These are phyloP conservation scores for Pulveroboletus sp. DNA, from an alignment of 768 basidiomycete species.

Conservation along the genomic window DNA sequence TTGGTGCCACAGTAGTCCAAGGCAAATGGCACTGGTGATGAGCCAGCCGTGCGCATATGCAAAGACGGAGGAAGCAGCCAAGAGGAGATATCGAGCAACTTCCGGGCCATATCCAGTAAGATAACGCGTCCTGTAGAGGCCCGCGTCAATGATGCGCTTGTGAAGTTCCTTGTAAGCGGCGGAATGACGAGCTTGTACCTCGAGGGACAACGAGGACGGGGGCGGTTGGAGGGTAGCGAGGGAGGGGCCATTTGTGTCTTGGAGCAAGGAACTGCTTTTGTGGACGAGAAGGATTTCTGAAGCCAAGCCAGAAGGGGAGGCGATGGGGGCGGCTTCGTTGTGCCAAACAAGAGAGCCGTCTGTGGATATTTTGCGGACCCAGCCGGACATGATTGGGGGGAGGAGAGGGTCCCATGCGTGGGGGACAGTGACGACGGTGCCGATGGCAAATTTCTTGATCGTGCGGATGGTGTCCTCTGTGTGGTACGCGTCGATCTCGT, in stretches of 20 bases:
- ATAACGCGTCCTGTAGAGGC: slow-evolving; percentile 83
- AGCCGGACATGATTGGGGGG: slow-evolving; percentile 84
- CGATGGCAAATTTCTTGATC: slow-evolving; percentile 57
- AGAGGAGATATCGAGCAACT: slow-evolving; percentile 68
- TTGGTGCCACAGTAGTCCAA: slow-evolving; percentile 95
- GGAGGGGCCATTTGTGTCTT: slow-evolving; percentile 38
- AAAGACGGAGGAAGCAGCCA: slow-evolving; percentile 58
- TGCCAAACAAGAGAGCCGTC: slow-evolving; percentile 52
- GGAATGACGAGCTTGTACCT: slow-evolving; percentile 64
- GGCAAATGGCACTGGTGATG: slow-evolving; percentile 69
- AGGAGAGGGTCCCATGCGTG: slow-evolving; percentile 70
- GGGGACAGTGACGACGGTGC: slow-evolving; percentile 55
- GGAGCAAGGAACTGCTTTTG: slow-evolving; percentile 29
- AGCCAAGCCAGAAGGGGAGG: slow-evolving; percentile 31
- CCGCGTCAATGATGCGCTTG: slow-evolving; percentile 67
- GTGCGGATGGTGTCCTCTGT: slow-evolving; percentile 36
- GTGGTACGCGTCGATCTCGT: slow-evolving; percentile 95
- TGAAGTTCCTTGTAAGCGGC: slow-evolving; percentile 81
- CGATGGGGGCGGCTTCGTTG: slow-evolving; percentile 54
- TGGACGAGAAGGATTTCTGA: slow-evolving; percentile 66
- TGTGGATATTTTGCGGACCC: slow-evolving; percentile 58
- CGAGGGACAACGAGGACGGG: slow-evolving; percentile 51
- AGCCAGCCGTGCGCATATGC: slow-evolving; percentile 66
- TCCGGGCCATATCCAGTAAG: slow-evolving; percentile 89
- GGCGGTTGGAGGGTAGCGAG: slow-evolving; percentile 47